Percentiles rank a stretch among this genome's conserved stretches.
phyloP scores from a whole-genome alignment of 768 basidiomycete species.

The Xerocomellus dryophilus region DNA sequence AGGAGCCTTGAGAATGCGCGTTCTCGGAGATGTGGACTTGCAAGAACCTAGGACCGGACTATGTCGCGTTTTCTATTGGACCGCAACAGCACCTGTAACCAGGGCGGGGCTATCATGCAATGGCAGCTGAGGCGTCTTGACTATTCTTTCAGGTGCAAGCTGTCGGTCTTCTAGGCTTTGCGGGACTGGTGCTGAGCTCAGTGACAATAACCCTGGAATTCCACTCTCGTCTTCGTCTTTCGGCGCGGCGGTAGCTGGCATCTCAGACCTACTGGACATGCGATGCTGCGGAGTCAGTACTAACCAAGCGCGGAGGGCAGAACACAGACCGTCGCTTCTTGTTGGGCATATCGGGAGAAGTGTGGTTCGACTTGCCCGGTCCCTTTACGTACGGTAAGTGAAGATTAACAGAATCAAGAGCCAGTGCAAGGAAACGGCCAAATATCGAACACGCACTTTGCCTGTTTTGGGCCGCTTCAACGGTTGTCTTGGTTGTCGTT shows the following conservation, averaged over 20 bases:
- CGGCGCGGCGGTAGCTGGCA: constrained; percentile 19
- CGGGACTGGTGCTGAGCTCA: constrained; percentile 31
- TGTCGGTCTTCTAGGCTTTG: constrained; percentile 39
- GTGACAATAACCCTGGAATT: constrained; percentile 32
- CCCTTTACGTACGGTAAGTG: constrained; percentile 47
- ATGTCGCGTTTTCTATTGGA: constrained; percentile 25
- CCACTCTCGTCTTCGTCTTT: constrained; percentile 41
- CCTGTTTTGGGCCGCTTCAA: constrained; percentile 70
- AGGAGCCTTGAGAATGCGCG: background rate
- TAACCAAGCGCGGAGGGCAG: constrained; percentile 13
- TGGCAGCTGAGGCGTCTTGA: constrained; percentile 60
- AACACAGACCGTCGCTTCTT: constrained; percentile 76
- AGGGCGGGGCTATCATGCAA: constrained; percentile 61
- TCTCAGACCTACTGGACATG: constrained; percentile 42
- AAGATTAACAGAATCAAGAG: constrained; percentile 14
- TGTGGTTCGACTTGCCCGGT: constrained; percentile 56
- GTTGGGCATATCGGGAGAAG: constrained; percentile 70
- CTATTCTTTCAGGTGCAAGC: constrained; percentile 37
- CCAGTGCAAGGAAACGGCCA: constrained; percentile 11
- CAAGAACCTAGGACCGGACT: background rate
- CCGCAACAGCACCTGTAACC: constrained; percentile 41
- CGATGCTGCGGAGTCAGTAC: constrained; percentile 31
- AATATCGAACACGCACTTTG: constrained; percentile 44
- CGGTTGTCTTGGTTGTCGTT: constrained; percentile 66
- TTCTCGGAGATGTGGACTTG: constrained; percentile 8